Conservation (phyloP, 1,284 basidiomycete genomes). For the Apiotrichum gracile region DNA sequence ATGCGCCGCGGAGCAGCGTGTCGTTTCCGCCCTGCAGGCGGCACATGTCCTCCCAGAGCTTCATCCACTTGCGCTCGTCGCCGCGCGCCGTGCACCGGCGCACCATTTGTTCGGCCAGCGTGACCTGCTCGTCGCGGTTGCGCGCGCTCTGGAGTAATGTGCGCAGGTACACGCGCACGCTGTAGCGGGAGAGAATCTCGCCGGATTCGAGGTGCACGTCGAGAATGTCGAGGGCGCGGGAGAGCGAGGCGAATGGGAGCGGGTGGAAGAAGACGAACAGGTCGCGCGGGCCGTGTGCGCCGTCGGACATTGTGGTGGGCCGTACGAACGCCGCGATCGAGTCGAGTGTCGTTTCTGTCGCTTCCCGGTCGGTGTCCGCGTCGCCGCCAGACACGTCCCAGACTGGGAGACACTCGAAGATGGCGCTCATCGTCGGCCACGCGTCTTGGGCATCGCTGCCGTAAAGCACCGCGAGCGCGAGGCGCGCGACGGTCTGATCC, state of each 20-base stretch:
- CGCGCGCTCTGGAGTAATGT: constrained; percentile 77
- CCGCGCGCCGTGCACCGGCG: constrained; percentile 52
- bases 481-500: constrained; percentile 73
- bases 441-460: constrained; percentile 64
- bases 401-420: constrained; percentile 89
- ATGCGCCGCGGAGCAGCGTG: constrained; percentile 58
- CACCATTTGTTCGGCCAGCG: constrained; percentile 79
- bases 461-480: constrained; percentile 84
- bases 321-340: constrained; percentile 72
- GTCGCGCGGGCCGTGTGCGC: constrained; percentile 58
- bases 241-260: constrained; percentile 64
- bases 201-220: constrained; percentile 91
- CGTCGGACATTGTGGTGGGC: constrained; percentile 61
- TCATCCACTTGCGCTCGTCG: constrained; percentile 70
- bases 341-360: constrained; percentile 67
- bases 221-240: constrained; percentile 75
- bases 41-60: constrained; percentile 79
- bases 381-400: constrained; percentile 64
- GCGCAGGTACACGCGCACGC: constrained; percentile 66
- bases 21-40: constrained; percentile 66
- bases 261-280: constrained; percentile 75
- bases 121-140: constrained; percentile 64
- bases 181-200: constrained; percentile 82
- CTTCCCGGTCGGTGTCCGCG: constrained; percentile 59
- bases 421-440: constrained; percentile 77